Percentiles rank a stretch among this genome's conserved stretches.
phyloP scores from a whole-genome alignment of 2,329 filamentous ascomycete species.

The Ophiocordyceps sinensis region DNA sequence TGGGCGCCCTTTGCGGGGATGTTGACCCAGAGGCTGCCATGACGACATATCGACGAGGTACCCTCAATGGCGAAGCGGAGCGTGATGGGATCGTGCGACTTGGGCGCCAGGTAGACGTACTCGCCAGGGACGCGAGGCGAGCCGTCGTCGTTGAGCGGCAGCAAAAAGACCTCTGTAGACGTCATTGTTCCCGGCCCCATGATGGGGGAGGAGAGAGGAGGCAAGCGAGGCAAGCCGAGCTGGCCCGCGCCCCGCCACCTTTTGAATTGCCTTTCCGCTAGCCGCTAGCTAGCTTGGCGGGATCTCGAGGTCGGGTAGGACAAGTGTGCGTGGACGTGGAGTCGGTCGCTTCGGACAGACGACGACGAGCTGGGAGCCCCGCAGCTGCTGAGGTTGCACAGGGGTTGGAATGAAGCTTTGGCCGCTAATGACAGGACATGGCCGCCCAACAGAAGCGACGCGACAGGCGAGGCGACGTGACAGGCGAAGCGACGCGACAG shows the following conservation, averaged over 20 bases:
- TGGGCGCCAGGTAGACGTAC: slow-evolving; percentile 81
- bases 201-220: slow-evolving; percentile 15
- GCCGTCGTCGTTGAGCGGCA: slow-evolving; percentile 85
- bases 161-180: slow-evolving; percentile 65
- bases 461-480: no score
- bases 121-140: slow-evolving; percentile 77
- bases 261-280: neutral
- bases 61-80: slow-evolving; percentile 87
- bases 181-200: slow-evolving; percentile 49
- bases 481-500: no score
- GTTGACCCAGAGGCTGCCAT: slow-evolving; percentile 95
- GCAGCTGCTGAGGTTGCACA: no score
- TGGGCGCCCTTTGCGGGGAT: slow-evolving; percentile 63
- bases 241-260: slow-evolving; percentile 6
- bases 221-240: slow-evolving; percentile 2
- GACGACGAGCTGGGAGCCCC: no score
- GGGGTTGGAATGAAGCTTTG: no score
- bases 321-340: no score
- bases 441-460: no score
- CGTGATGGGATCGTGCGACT: slow-evolving; percentile 57
- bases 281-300: neutral
- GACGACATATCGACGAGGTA: slow-evolving; percentile 84
- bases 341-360: no score
- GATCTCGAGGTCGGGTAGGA: no score
- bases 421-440: no score